These are phyloP conservation scores for Lepidium africanum DNA, from an alignment of 345 rosid genomes.

Conservation along the genomic window DNA sequence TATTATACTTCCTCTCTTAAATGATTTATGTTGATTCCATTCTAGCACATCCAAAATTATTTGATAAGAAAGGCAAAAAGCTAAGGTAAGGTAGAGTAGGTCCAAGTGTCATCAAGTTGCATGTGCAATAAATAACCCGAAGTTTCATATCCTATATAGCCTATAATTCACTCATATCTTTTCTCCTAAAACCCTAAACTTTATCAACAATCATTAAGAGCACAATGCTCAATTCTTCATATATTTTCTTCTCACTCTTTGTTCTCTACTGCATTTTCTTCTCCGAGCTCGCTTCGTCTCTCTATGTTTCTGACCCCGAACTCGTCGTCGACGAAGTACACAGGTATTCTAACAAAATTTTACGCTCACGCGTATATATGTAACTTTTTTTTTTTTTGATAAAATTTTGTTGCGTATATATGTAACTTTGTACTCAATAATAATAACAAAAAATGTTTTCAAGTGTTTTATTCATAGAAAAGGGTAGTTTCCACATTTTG, in stretches of 20 bases:
- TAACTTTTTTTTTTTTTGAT: no score
- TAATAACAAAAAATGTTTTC: background rate
- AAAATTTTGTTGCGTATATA: no score
- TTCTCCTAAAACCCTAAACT: background rate
- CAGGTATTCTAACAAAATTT: constrained; percentile 27
- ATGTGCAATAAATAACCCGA: constrained; percentile 19
- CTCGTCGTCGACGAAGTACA: constrained; percentile 54
- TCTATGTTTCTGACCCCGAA: constrained; percentile 51
- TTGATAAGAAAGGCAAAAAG: background rate
- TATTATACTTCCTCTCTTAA: background rate
- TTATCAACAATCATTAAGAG: background rate
- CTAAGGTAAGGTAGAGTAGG: constrained; percentile 13
- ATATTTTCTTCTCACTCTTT: constrained; percentile 17
- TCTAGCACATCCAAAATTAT: background rate
- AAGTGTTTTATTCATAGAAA: background rate
- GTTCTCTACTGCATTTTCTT: constrained; percentile 33
- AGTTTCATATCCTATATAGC: constrained; percentile 22
- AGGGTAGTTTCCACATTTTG: background rate
- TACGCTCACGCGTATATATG: background rate
- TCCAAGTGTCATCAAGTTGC: constrained; percentile 21
- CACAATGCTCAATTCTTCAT: background rate
- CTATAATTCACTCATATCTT: constrained; percentile 18
- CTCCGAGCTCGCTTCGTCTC: constrained; percentile 30
- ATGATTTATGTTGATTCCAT: background rate
- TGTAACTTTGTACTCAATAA: no score